Conservation (phyloP, 139 green algal genomes). For the Chlamydomonas urium region DNA sequence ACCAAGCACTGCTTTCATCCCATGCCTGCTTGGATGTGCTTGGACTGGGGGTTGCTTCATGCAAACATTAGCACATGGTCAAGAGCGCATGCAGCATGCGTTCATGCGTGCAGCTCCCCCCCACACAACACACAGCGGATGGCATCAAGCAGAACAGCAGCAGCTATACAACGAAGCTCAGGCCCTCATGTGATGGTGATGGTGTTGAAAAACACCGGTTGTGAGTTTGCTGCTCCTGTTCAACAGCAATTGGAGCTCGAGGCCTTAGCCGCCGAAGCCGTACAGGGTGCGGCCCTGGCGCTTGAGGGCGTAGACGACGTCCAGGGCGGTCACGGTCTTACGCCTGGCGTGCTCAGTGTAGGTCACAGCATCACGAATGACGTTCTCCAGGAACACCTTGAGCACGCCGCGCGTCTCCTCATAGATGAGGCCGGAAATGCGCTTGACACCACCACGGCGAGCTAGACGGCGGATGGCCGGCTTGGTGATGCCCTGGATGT, state of each 20-base stretch:
- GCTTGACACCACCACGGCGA: slow-evolving; percentile 81
- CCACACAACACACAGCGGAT: too few species aligned
- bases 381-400: slow-evolving; percentile 87
- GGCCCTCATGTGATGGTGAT: too few species aligned
- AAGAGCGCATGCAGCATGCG: too few species aligned
- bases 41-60: too few species aligned
- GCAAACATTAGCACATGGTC: too few species aligned
- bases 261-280: slow-evolving; percentile 93
- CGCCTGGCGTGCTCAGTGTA: slow-evolving; percentile 94
- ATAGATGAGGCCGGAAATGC: slow-evolving; percentile 85
- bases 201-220: slow-evolving; percentile 15
- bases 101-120: too few species aligned
- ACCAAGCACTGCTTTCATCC: too few species aligned
- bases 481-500: slow-evolving; percentile 92
- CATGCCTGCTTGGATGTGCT: too few species aligned
- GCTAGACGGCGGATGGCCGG: slow-evolving; percentile 82
- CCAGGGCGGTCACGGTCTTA: slow-evolving; percentile 94
- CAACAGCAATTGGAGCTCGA: too few species aligned
- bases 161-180: too few species aligned
- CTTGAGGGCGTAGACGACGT: slow-evolving; percentile 95
- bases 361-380: slow-evolving; percentile 88
- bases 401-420: slow-evolving; percentile 85
- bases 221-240: background rate
- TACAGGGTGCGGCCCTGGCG: slow-evolving; percentile 94
- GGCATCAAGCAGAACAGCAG: too few species aligned